These are phyloP conservation scores for Casuarina equisetifolia DNA, from an alignment of 306 rosid genomes.

Conservation along the genomic window DNA sequence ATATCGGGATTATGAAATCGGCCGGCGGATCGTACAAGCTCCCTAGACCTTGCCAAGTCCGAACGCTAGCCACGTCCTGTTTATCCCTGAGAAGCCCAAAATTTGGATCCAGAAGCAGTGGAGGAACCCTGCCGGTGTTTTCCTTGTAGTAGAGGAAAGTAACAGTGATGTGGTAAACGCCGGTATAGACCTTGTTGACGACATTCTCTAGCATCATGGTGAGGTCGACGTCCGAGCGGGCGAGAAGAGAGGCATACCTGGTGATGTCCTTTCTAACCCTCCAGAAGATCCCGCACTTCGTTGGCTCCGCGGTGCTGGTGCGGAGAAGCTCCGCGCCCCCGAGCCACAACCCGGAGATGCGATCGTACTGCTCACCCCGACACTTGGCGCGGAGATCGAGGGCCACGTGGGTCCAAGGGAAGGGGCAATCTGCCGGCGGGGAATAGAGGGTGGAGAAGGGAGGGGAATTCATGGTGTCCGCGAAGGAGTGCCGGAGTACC, in stretches of 20 bases:
- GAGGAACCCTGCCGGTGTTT: conserved; percentile 22
- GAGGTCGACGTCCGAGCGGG: conserved; percentile 36
- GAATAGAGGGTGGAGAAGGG: conserved; percentile 57
- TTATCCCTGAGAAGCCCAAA: conserved; percentile 28
- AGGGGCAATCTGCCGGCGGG: conserved; percentile 55
- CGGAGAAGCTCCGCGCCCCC: conserved; percentile 75
- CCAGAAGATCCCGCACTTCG: conserved; percentile 60
- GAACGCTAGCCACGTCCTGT: neutral
- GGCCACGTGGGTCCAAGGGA: conserved; percentile 59
- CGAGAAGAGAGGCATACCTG: conserved; percentile 56
- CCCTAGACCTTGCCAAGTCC: neutral
- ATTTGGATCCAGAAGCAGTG: conserved; percentile 1
- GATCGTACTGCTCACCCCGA: conserved; percentile 77
- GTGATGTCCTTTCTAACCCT: conserved; percentile 69
- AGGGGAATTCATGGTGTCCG: conserved; percentile 60
- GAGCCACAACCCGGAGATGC: conserved; percentile 78
- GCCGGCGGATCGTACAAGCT: conserved; percentile 44
- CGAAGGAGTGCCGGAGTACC: conserved; percentile 65
- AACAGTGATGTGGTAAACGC: conserved; percentile 62
- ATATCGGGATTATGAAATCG: conserved; percentile 74
- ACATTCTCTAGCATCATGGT: conserved; percentile 83
- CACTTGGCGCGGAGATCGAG: conserved; percentile 53
- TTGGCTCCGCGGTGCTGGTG: conserved; percentile 80
- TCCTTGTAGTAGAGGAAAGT: conserved; percentile 40
- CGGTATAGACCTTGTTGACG: conserved; percentile 54